These are phyloP conservation scores for Fusarium euwallaceae DNA, from an alignment of 2,329 filamentous ascomycete species.

Conservation along the genomic window DNA sequence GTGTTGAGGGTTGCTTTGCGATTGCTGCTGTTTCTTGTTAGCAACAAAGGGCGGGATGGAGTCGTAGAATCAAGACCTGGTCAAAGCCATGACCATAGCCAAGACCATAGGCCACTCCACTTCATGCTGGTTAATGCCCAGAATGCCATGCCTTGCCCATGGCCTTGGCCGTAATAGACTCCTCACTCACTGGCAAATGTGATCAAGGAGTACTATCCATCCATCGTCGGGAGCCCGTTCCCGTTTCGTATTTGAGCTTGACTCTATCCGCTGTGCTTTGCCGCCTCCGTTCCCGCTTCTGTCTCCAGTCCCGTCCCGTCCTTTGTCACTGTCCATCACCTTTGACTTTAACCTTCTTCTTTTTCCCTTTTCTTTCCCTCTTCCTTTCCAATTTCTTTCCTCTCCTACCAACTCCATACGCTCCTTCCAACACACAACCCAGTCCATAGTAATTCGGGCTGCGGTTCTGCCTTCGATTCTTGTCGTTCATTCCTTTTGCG, in stretches of 20 bases:
- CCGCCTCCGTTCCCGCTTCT: conserved; percentile 29
- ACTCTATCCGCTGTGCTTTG: conserved; percentile 26
- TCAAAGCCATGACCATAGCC: conserved; percentile 23
- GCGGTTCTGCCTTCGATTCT: conserved; percentile 35
- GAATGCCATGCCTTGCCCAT: conserved; percentile 15
- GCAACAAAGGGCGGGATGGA: background rate
- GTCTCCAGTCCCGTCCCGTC: conserved; percentile 13
- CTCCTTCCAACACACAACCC: conserved; percentile 32
- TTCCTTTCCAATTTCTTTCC: conserved; percentile 6
- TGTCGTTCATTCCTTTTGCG: conserved; percentile 39
- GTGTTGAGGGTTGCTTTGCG: background rate
- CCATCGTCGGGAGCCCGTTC: conserved; percentile 13
- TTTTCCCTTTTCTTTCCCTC: conserved; percentile 10
- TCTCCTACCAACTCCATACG: conserved; percentile 24
- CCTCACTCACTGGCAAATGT: background rate
- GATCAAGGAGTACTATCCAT: background rate
- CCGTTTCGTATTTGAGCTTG: conserved; percentile 42
- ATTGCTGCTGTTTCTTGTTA: background rate
- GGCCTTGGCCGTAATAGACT: conserved; percentile 34
- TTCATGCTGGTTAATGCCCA: conserved; percentile 28
- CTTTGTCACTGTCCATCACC: conserved; percentile 8
- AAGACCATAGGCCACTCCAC: conserved; percentile 22
- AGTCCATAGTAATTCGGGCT: conserved; percentile 13
- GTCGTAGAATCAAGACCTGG: background rate
- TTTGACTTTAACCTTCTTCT: conserved; percentile 16